Evolutionary conservation across 345 rosid genomes (phyloP), one percentile per base, ranked within the genome.

Genomic region (Dipteronia sinensis): DNA sequence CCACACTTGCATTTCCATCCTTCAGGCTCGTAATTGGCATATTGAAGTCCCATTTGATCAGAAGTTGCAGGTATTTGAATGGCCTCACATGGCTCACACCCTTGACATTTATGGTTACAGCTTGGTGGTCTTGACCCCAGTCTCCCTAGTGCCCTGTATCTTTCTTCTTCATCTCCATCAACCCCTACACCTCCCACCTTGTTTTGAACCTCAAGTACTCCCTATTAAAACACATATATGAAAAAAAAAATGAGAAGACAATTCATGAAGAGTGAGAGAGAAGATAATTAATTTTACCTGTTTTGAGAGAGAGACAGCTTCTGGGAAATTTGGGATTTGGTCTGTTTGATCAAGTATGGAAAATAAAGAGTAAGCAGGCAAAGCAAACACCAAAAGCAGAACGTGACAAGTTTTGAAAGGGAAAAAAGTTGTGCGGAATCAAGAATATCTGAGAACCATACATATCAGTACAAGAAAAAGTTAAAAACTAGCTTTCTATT

Each of bases 1-100:
- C 86, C 86, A 73, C 86, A 84, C 76, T 84, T 84, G 86, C 86
- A 81, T 73, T 78, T 84, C 86, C 86, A 84, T 2, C 86, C 86
- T 74, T 84, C 86, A 23, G 86, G 82, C 62, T 78, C 82, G 71
- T 81, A 81, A n/a, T 84, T 84, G 8, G 84, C 74, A 61, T 76
- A 79, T 22, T 72, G 68, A 40, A 81, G 55, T 4, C 64, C 63
- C 2, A 53, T 10, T 19, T 29, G 49, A 55, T 62, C 83, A n/a
- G 81, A 73, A 22, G 64, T 85, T 20, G 81, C 56, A 8, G 85
- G 83, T 31, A 77, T 77, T 68, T 82, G 81, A 63, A 77, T 85
- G 58, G 85, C 81, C 22, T 76, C 73, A 64, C 82, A 85, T 42
- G 87, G 85, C 5, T 22, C 9, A 66, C 85, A 85, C 0, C 79